Base-by-base conservation (phyloP, 1,284 basidiomycete species). In the Apiotrichum laibachii region DNA sequence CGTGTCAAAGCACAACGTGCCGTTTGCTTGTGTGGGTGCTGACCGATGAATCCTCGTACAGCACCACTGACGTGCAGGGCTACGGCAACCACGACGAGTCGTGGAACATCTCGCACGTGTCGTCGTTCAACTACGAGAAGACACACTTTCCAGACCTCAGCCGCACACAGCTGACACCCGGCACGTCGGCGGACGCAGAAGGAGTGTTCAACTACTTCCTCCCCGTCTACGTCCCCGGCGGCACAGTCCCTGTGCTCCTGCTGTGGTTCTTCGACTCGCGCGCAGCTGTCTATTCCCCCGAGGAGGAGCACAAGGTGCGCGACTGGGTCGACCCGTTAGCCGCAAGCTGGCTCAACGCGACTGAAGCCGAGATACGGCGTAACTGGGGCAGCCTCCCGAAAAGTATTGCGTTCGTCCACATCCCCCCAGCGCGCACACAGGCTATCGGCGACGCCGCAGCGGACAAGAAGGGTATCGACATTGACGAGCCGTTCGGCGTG, bases 41-140 rank as follows among this genome's bases (percentile, higher is more conserved):
- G n/a, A n/a, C n/a, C n/a, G n/a, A n/a, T n/a, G n/a, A 31, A 7
- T 3, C 26, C 26, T 31, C 26, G 3, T 31, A 31, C 7, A 31
- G 7, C 4, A 31, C 26, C 26, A 7, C 26, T 31, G 26, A 31
- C 26, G 3, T 31, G 26, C 7, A 31, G 26, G 48, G 56, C 26
- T 61, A 62, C 39, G 64, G 64, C 26, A 66, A 66, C 55, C 66
- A 67, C 57, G 66, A 67, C 60, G 65, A 67, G 45, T 66, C 64
- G 59, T 66, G 67, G 59, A 67, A 66, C 55, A 48, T 67, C 13
- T 55, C 59, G 2, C 58, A 60, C 34, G 19, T 26, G n/a, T 9
- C 15, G 13, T 26, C n/a, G 39, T 60, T 12, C 19, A 33, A 21
- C 39, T 52, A 53, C 40, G 58, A 60, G 46, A 57, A 34, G 22